phyloP scores from a whole-genome alignment of 345 rosid species.

The Populus nigra region DNA sequence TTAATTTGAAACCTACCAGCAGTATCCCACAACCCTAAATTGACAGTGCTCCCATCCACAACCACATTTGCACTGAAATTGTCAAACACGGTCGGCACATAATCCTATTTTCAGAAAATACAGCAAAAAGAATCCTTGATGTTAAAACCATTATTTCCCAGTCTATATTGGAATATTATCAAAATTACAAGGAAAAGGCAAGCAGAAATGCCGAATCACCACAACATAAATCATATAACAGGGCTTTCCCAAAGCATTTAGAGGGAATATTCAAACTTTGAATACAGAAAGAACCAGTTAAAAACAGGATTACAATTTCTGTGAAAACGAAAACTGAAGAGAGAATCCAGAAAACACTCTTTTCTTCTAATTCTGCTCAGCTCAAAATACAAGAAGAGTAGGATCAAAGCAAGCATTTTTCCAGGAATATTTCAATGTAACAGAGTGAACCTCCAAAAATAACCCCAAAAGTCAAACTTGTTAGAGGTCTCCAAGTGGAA shows the following conservation, averaged over 20 bases:
- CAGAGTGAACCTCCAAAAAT: neutral
- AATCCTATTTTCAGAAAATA: constrained; percentile 43
- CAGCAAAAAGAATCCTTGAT: neutral
- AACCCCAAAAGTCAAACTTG: neutral
- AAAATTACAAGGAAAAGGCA: neutral
- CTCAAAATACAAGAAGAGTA: neutral
- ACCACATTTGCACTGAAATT: constrained; percentile 83
- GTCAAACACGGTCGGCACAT: constrained; percentile 83
- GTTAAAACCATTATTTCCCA: constrained; percentile 2
- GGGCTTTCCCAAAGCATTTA: neutral
- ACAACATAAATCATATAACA: neutral
- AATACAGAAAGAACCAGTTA: neutral
- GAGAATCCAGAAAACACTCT: neutral
- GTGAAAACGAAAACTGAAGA: neutral
- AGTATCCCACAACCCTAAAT: constrained; percentile 82
- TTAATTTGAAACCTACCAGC: constrained; percentile 49
- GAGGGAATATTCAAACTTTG: neutral
- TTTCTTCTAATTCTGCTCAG: neutral
- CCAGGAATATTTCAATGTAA: neutral
- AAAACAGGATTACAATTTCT: neutral
- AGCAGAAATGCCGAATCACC: neutral
- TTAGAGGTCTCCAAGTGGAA: neutral
- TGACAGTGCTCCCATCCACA: constrained; percentile 77
- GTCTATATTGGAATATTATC: neutral
- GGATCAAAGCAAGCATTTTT: neutral